Base-by-base conservation (phyloP, 2,329 filamentous ascomycete species). In the Colletotrichum sp. region DNA sequence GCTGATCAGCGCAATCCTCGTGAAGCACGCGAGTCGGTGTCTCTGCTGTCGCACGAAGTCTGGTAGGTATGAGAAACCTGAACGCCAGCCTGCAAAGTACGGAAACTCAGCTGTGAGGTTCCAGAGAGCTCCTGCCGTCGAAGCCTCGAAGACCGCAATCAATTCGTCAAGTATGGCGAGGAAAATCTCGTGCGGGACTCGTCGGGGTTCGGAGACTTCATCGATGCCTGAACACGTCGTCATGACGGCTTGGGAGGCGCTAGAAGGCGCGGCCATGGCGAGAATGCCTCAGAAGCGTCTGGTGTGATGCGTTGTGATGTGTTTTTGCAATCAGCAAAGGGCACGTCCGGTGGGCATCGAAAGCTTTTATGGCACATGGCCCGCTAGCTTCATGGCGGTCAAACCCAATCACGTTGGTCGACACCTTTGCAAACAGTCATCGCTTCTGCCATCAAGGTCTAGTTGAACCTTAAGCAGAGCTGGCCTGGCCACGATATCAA, bases 71-170 rank as follows among this genome's bases (percentile, higher is more conserved):
- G 9, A 5, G 0, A n/a, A n/a, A 43, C 9, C 5, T 36, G 34
- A 36, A 36, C 32, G 32, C 12, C 32, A 34, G 32, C 32, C 32
- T 39, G 36, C 8, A 39, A 43, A 2, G 39, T 43, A 10, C 1
- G 18, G 39, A 43, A 1, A 43, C 39, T 2, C 18, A 0, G 18
- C 18, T n/a, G 39, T 43, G 39, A 43, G 43, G 0, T 3, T n/a
- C 39, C 43, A 18, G 10, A 0, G 10, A 0, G n/a, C 43, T 3
- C 10, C 0, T 21, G 1, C n/a, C 18, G 7, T 21, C 1, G 43
- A 48, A 21, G n/a, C 43, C 43, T 52, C n/a, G n/a, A 21, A 52
- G 12, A 21, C 12, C 43, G n/a, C n/a, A 52, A 52, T 52, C 10
- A 52, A 52, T 52, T 52, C 43, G 43, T 52, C 43, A 12, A 52